These are phyloP conservation scores for Trichoderma semiorbis DNA, from an alignment of 2,329 filamentous ascomycete genomes.

Conservation along the genomic window DNA sequence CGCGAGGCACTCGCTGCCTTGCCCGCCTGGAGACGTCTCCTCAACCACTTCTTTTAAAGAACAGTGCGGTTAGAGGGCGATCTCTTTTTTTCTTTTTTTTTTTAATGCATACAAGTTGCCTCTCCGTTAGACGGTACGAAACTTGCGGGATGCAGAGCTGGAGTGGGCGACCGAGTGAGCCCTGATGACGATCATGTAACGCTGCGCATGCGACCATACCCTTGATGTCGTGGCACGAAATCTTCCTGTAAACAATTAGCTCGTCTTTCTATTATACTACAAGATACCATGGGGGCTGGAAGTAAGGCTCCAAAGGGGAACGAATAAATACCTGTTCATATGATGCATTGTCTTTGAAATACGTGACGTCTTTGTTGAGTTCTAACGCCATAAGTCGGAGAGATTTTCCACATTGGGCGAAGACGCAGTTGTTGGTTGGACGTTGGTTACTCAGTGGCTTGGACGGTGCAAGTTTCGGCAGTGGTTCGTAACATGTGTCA, in stretches of 20 bases:
- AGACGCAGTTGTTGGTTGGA: not conserved
- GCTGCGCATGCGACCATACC: slow-evolving; percentile 11
- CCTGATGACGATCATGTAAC: slow-evolving; percentile 3
- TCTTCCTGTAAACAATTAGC: slow-evolving; percentile 18
- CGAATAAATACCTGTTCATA: slow-evolving; percentile 2
- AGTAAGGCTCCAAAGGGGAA: not conserved
- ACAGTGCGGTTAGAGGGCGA: not conserved
- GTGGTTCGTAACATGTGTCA: not conserved
- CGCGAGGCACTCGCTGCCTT: slow-evolving; percentile 47
- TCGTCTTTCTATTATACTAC: slow-evolving; percentile 16
- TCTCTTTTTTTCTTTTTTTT: not conserved
- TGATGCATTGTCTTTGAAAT: not conserved
- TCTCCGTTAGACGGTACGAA: slow-evolving; percentile 1
- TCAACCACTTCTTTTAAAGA: slow-evolving; percentile 38
- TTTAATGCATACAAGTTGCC: not conserved
- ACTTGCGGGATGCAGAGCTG: not conserved
- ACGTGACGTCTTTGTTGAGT: not conserved
- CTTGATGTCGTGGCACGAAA: slow-evolving; percentile 13
- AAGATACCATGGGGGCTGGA: slow-evolving; percentile 15
- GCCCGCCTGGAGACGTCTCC: slow-evolving; percentile 48
- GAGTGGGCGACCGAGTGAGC: not conserved
- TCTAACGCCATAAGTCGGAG: not conserved
- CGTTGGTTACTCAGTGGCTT: not conserved
- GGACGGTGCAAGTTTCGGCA: not conserved
- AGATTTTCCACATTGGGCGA: not conserved